Percentiles rank a stretch among this genome's conserved stretches.
These are phyloP conservation scores for Podospora pseudocomata DNA, from an alignment of 495 filamentous ascomycete genomes.

Conservation along the genomic window DNA sequence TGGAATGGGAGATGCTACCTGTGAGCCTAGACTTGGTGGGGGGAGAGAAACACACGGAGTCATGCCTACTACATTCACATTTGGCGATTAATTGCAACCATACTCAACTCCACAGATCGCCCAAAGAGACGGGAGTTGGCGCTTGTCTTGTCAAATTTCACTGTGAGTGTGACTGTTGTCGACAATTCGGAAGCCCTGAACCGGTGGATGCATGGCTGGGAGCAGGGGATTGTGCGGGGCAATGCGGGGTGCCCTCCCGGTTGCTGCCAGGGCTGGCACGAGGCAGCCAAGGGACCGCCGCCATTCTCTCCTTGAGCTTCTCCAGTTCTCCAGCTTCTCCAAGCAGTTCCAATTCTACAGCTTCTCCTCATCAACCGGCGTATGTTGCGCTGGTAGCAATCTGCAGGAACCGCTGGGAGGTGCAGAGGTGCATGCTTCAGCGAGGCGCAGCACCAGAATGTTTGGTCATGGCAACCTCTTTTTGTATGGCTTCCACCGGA, in stretches of 20 bases:
- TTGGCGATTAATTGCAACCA: neutral
- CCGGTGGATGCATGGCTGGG: neutral
- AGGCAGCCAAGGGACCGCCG: neutral
- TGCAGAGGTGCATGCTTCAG: neutral
- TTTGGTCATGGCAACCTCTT: neutral
- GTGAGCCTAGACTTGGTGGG: neutral
- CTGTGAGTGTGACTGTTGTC: neutral
- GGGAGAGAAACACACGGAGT: neutral
- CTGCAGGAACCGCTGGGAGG: constrained; percentile 8
- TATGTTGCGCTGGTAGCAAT: neutral
- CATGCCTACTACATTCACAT: neutral
- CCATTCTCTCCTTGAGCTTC: neutral
- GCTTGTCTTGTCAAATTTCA: neutral
- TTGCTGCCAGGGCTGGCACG: neutral
- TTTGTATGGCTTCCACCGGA: neutral
- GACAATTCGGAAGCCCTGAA: constrained; percentile 1
- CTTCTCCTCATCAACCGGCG: neutral
- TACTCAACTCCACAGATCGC: neutral
- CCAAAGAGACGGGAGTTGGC: neutral
- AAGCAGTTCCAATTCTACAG: neutral
- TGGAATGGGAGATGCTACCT: neutral
- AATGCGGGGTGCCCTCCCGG: constrained; percentile 5
- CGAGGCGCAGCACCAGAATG: neutral
- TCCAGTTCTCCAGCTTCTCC: neutral
- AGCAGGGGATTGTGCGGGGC: constrained; percentile 7